Conservation (phyloP, 2,329 filamentous ascomycete species). For the Colletotrichum filicis region DNA sequence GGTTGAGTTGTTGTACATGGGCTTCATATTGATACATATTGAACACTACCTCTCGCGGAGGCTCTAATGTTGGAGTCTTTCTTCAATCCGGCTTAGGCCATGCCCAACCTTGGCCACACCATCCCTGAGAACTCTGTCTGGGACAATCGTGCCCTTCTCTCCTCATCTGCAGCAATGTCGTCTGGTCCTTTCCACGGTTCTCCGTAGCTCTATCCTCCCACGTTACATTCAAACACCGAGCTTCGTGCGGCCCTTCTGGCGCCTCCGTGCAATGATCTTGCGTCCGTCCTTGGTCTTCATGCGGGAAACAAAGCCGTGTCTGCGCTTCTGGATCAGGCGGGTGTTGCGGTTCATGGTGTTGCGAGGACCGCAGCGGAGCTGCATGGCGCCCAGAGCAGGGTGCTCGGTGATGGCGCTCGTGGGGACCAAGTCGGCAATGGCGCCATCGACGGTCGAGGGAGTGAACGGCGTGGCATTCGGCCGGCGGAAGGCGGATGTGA, state of each 20-base stretch:
- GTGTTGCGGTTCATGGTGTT: conserved; percentile 67
- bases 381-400: conserved; percentile 60
- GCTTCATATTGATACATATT: conserved; percentile 32
- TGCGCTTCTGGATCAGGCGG: conserved; percentile 67
- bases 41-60: conserved; percentile 6
- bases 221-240: conserved; percentile 39
- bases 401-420: conserved; percentile 59
- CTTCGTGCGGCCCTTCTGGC: conserved; percentile 61
- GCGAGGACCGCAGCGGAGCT: conserved; percentile 69
- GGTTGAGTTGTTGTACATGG: conserved; percentile 22
- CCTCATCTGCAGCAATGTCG: no score
- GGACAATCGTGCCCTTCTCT: no score
- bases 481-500: conserved; percentile 45
- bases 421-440: conserved; percentile 57
- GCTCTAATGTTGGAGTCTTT: neutral
- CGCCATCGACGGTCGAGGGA: conserved; percentile 38
- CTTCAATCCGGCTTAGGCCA: neutral
- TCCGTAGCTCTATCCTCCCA: neutral
- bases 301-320: conserved; percentile 67
- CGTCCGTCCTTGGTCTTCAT: conserved; percentile 61
- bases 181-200: neutral
- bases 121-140: neutral
- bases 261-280: conserved; percentile 63
- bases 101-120: neutral
- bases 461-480: conserved; percentile 45